These are phyloP conservation scores for Ephemerocybe angulata DNA, from an alignment of 768 basidiomycete species.

Conservation along the genomic window DNA sequence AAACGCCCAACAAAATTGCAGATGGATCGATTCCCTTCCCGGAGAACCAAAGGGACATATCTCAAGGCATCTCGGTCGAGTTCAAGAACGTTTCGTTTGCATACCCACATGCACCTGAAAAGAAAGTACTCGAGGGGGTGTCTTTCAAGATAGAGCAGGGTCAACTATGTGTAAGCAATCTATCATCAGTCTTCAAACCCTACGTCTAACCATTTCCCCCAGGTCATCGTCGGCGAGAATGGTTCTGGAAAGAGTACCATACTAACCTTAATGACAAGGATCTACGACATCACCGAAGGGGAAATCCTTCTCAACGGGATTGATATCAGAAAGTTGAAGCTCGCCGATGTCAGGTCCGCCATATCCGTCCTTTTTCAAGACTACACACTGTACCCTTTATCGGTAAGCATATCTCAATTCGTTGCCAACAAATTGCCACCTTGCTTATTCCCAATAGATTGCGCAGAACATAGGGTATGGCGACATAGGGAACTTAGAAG, in stretches of 20 bases:
- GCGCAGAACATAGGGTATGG: conserved; percentile 76
- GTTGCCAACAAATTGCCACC: background rate
- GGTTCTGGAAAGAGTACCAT: conserved; percentile 82
- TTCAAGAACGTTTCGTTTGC: background rate
- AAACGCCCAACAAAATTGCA: conserved; percentile 54
- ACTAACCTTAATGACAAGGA: conserved; percentile 64
- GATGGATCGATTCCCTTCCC: conserved; percentile 47
- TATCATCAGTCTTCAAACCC: background rate
- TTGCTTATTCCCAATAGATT: conserved; percentile 41
- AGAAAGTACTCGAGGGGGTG: background rate
- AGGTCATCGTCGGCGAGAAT: conserved; percentile 46
- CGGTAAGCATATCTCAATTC: conserved; percentile 39
- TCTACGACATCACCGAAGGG: conserved; percentile 70
- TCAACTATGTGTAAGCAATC: background rate
- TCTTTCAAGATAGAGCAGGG: conserved; percentile 4
- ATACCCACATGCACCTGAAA: background rate
- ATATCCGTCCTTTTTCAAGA: conserved; percentile 78
- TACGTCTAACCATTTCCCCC: background rate
- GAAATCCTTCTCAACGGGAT: conserved; percentile 62
- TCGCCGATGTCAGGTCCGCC: conserved; percentile 61
- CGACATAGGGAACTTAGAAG: conserved; percentile 49
- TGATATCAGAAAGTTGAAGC: conserved; percentile 57
- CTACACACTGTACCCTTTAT: conserved; percentile 74
- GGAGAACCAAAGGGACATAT: conserved; percentile 14
- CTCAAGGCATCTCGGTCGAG: background rate